Conservation (phyloP, 2,329 filamentous ascomycete genomes). For the Penicillium oxalicum region DNA sequence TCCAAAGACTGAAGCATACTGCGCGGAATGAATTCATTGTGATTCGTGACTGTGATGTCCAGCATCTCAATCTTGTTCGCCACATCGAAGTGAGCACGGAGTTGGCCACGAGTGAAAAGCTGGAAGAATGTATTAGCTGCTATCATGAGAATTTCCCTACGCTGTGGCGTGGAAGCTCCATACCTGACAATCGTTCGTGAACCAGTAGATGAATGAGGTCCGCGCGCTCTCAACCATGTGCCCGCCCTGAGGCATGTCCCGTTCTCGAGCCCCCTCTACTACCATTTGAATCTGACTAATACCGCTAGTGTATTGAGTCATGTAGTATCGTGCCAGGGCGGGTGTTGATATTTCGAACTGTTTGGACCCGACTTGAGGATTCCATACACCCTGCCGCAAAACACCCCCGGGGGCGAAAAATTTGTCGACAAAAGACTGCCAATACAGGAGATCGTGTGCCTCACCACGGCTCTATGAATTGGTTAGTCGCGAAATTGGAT, state of each 20-base stretch:
- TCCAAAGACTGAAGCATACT: conserved; percentile 48
- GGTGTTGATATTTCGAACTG: conserved; percentile 80
- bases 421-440: conserved; percentile 69
- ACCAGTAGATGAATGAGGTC: conserved; percentile 84
- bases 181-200: conserved; percentile 75
- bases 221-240: conserved; percentile 70
- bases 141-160: too few relatives aligned
- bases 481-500: not conserved
- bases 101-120: conserved; percentile 69
- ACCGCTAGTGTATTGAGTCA: conserved; percentile 80
- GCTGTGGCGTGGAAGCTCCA: conserved; percentile 27
- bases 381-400: conserved; percentile 64
- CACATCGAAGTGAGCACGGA: conserved; percentile 73
- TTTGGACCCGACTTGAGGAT: conserved; percentile 57
- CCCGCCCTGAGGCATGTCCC: conserved; percentile 54
- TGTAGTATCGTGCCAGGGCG: conserved; percentile 80
- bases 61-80: conserved; percentile 78
- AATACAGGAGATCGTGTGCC: conserved; percentile 65
- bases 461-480: conserved; percentile 46
- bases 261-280: conserved; percentile 62
- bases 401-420: conserved; percentile 77
- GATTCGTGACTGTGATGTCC: conserved; percentile 68
- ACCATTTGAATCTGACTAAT: conserved; percentile 81
- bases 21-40: conserved; percentile 79
- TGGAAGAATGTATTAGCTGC: conserved; percentile 29